Conservation (phyloP, 768 basidiomycete species). For the Trametes maxima region DNA sequence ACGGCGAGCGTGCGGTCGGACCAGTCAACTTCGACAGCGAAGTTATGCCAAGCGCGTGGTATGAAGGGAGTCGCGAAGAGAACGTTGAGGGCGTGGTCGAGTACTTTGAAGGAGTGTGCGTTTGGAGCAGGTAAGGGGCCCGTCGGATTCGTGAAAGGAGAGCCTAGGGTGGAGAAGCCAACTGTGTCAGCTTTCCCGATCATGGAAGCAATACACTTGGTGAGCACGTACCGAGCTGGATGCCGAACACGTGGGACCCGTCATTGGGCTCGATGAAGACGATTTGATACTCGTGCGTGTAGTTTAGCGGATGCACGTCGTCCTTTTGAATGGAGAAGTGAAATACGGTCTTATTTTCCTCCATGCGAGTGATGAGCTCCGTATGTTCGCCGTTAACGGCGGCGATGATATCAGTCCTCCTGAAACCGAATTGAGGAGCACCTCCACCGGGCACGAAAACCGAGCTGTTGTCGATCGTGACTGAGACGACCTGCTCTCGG, state of each 20-base stretch:
- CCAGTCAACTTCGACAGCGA: slow-evolving; percentile 62
- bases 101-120: slow-evolving; percentile 54
- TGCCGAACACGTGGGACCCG: slow-evolving; percentile 59
- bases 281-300: slow-evolving; percentile 61
- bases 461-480: slow-evolving; percentile 59
- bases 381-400: slow-evolving; percentile 43
- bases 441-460: slow-evolving; percentile 55
- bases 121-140: slow-evolving; percentile 43
- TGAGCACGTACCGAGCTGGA: slow-evolving; percentile 52
- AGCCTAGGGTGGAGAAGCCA: slow-evolving; percentile 39
- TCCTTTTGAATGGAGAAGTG: slow-evolving; percentile 52
- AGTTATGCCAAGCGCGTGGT: slow-evolving; percentile 56
- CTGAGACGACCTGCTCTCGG: slow-evolving; percentile 52
- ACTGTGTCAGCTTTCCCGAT: neutral
- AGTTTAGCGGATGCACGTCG: slow-evolving; percentile 47
- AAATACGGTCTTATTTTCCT: slow-evolving; percentile 49
- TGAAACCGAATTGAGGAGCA: slow-evolving; percentile 55
- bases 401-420: slow-evolving; percentile 61
- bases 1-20: slow-evolving; percentile 48
- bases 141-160: slow-evolving; percentile 58
- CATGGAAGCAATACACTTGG: neutral
- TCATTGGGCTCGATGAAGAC: slow-evolving; percentile 66
- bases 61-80: slow-evolving; percentile 53
- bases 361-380: slow-evolving; percentile 42
- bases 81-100: slow-evolving; percentile 54